phyloP scores from a whole-genome alignment of 1,139 yeast genomes.

The Kurtzmaniella quercitrusa region DNA sequence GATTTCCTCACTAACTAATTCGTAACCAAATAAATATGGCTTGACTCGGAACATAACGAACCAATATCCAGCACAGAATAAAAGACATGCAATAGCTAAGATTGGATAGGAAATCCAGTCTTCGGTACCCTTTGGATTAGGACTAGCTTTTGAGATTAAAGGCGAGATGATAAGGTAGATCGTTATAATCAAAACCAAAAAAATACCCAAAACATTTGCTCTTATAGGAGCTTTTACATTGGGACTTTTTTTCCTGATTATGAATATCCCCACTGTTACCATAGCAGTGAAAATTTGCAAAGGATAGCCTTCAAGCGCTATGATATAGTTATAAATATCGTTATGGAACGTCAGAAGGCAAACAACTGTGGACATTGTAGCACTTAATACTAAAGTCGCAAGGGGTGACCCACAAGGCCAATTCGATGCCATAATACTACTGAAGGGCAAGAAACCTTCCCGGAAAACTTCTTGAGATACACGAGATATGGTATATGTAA shows the following conservation, averaged over 20 bases:
- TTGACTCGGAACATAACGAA: conserved; percentile 37
- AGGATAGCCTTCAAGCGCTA: conserved; percentile 74
- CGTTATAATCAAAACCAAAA: conserved; percentile 35
- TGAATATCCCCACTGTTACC: conserved; percentile 50
- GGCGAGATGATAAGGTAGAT: conserved; percentile 45
- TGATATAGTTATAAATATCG: conserved; percentile 72
- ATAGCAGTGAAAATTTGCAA: conserved; percentile 46
- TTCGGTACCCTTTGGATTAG: conserved; percentile 41
- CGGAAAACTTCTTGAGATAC: conserved; percentile 63
- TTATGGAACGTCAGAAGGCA: conserved; percentile 69
- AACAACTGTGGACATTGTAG: conserved; percentile 32
- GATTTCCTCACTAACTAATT: conserved; percentile 32
- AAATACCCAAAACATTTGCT: conserved; percentile 44
- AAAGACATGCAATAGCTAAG: conserved; percentile 31
- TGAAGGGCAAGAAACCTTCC: conserved; percentile 58
- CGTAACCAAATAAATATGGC: conserved; percentile 44
- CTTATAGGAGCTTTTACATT: conserved; percentile 46
- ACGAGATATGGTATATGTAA: conserved; percentile 54
- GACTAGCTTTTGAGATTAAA: conserved; percentile 33
- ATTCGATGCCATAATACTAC: conserved; percentile 50
- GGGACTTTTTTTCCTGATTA: conserved; percentile 45
- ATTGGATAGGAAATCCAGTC: conserved; percentile 52
- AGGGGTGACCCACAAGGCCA: conserved; percentile 57
- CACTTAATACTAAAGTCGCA: conserved; percentile 39
- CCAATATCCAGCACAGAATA: conserved; percentile 46